Evolutionary conservation across 2,329 filamentous ascomycete genomes (phyloP).

Genomic region (Botrytis tulipae): DNA sequence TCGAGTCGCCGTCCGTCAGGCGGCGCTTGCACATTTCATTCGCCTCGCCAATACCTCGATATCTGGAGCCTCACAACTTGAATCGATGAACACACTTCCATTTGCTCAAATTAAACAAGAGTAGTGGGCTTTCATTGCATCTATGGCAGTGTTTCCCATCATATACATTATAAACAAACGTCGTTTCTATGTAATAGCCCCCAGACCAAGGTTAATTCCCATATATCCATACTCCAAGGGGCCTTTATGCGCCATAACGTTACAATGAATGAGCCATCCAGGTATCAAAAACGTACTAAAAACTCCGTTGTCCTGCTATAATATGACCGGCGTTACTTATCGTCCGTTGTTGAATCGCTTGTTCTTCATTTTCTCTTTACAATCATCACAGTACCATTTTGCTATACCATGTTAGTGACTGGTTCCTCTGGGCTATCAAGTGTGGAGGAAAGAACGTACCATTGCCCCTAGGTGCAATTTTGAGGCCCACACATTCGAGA

Average conservation of each 20-base stretch:
- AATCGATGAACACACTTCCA: not conserved
- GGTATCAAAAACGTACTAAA: slow-evolving; percentile 19
- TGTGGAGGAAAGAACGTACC: slow-evolving; percentile 29
- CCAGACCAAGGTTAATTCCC: not conserved
- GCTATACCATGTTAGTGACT: slow-evolving; percentile 25
- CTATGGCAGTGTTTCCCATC: not conserved
- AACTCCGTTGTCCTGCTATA: slow-evolving; percentile 19
- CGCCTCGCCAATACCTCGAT: not conserved
- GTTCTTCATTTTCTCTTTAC: slow-evolving; percentile 34
- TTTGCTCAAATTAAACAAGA: not conserved
- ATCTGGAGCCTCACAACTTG: not conserved
- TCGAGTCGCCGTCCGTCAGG: not conserved
- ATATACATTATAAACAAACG: slow-evolving; percentile 15
- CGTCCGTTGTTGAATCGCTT: slow-evolving; percentile 34
- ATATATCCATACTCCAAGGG: slow-evolving; percentile 17
- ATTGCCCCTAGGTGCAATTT: slow-evolving; percentile 68
- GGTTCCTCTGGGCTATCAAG: not conserved
- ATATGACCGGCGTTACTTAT: slow-evolving; percentile 17
- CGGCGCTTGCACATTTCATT: slow-evolving; percentile 1
- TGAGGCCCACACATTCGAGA: slow-evolving; percentile 75
- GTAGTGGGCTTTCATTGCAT: not conserved
- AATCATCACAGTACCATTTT: slow-evolving; percentile 40
- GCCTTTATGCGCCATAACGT: slow-evolving; percentile 9
- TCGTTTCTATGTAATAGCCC: slow-evolving; percentile 8
- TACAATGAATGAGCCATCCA: slow-evolving; percentile 7